phyloP scores from a whole-genome alignment of 306 rosid species.

The Neltuma alba region DNA sequence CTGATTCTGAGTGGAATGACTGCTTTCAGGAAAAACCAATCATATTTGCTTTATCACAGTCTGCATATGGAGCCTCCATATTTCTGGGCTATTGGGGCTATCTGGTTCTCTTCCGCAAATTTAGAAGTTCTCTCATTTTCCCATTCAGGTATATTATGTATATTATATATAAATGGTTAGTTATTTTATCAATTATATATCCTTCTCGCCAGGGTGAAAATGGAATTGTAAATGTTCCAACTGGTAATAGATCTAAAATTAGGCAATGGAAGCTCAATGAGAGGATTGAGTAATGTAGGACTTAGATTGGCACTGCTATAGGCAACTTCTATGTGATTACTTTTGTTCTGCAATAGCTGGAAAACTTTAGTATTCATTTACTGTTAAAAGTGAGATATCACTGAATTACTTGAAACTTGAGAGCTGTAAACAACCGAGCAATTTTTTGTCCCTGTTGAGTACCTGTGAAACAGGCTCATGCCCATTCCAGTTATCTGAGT shows the following conservation, averaged over 20 bases:
- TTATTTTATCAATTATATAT: slow-evolving; percentile 7
- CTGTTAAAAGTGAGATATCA: neutral
- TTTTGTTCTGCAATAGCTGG: slow-evolving; percentile 13
- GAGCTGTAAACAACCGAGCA: neutral
- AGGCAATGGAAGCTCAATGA: slow-evolving; percentile 13
- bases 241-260: slow-evolving; percentile 11
- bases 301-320: slow-evolving; percentile 23
- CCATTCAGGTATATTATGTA: slow-evolving; percentile 72
- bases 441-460: neutral
- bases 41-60: slow-evolving; percentile 81
- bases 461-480: neutral
- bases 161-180: neutral
- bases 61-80: slow-evolving; percentile 71
- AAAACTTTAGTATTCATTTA: neutral
- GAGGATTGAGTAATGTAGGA: slow-evolving; percentile 16
- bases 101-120: slow-evolving; percentile 55
- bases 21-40: slow-evolving; percentile 77
- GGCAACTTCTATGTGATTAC: slow-evolving; percentile 18
- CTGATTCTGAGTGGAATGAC: slow-evolving; percentile 36
- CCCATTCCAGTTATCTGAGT: neutral
- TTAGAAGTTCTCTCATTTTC: slow-evolving; percentile 56
- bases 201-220: slow-evolving; percentile 9
- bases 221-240: neutral
- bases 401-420: neutral
- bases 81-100: slow-evolving; percentile 90